Evolutionary conservation across 2,329 filamentous ascomycete species (phyloP), one percentile per base, ranked within the genome.

Genomic region (Coniosporium tulheliwenetii): DNA sequence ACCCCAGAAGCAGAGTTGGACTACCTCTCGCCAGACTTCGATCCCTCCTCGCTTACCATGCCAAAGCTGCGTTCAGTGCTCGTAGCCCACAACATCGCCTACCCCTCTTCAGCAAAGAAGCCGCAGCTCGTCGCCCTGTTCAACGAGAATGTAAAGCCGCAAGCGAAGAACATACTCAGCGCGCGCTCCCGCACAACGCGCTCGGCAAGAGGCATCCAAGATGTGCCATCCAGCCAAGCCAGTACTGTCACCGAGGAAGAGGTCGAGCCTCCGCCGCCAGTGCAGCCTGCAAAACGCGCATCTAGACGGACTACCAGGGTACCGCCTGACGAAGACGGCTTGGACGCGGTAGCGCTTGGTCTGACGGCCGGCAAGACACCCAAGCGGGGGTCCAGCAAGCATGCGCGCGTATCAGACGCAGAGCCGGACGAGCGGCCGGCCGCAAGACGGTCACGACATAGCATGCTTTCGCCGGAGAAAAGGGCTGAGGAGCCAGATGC

Each of bases 51-150:
- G 47, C 74, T 96, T 47, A 96, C 86, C 1, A 78, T 96, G 39
- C 86, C 91, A 26, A 81, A 82, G 37, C 69, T 98, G 51, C 84
- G 91, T 52, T 89, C 83, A 38, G 93, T 96, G 48, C 76, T 98
- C 43, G 83, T 96, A 53, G 81, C 78, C 48, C 85, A 98, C 64
- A 82, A 86, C 56, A 69, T 96, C 53, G 65, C 77, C 32, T 96
- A 94, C 57, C 81, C 87, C 5, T 79, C 85, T 0, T 87, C 79
- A 4, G 86, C 91, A 10, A 98, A 96, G 66, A 98, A 98, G 66
- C 67, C 77, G 0, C 81, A 93, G 55, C 76, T 98, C 15, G 71
- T 98, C 44, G 77, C 82, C 7, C 76, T 96, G 37, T 86, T 98
- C 61, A 78, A 81, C 54, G 70, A 81, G 30, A 68, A 91, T 47